Conservation (phyloP, 83 land plant species). For the Isoetes engelmannii region DNA sequence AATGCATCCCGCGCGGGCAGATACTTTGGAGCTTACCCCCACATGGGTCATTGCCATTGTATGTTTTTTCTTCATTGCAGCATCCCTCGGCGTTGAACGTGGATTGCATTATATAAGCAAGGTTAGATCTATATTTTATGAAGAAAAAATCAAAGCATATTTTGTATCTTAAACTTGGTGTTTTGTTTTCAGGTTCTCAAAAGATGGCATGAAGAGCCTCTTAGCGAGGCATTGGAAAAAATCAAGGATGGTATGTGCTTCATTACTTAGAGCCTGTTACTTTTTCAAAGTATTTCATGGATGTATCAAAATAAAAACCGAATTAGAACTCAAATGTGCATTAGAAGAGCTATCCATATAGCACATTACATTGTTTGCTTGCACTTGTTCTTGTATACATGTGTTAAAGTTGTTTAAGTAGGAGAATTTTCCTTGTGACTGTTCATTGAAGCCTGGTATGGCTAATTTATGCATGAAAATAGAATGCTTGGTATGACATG, state of each 20-base stretch:
- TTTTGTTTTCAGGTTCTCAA: slow-evolving; percentile 30
- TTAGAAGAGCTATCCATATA: too few relatives aligned
- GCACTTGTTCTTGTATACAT: too few relatives aligned
- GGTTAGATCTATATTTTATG: neutral
- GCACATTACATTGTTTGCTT: too few relatives aligned
- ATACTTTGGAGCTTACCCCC: slow-evolving; percentile 11
- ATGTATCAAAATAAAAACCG: neutral
- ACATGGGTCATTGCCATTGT: slow-evolving; percentile 17
- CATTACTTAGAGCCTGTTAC: neutral
- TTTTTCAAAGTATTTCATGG: neutral
- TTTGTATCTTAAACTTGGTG: neutral
- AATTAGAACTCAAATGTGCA: neutral
- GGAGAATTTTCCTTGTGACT: too few relatives aligned
- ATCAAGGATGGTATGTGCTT: slow-evolving; percentile 33
- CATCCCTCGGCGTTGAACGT: neutral
- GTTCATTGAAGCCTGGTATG: too few relatives aligned
- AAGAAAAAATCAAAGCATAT: neutral
- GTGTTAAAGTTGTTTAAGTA: too few relatives aligned
- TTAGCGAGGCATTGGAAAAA: slow-evolving; percentile 45
- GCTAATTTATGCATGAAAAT: too few relatives aligned
- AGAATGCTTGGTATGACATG: too few relatives aligned
- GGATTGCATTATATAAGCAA: neutral
- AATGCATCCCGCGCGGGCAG: too few relatives aligned
- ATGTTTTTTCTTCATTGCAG: slow-evolving; percentile 4
- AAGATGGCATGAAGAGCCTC: slow-evolving; percentile 31